phyloP scores from a whole-genome alignment of 129 eudicot species.

The Kitagawia praeruptora region DNA sequence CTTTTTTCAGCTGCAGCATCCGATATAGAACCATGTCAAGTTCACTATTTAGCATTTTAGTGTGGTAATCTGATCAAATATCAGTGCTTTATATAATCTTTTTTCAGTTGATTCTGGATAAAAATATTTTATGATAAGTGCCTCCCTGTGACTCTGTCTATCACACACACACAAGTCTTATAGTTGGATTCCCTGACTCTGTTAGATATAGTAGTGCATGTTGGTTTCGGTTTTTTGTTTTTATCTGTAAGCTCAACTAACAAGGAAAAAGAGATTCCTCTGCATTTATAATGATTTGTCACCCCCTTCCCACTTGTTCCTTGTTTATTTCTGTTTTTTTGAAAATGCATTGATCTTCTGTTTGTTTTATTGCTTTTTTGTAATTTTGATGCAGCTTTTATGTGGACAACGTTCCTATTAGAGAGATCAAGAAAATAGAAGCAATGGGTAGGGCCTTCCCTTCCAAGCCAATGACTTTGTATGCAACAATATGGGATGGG shows the following conservation, averaged over 20 bases:
- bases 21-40: neutral
- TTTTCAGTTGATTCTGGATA: neutral
- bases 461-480: conserved; percentile 85
- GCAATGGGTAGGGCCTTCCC: conserved; percentile 90
- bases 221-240: neutral
- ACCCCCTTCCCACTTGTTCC: conserved; percentile 5
- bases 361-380: neutral
- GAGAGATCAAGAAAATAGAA: conserved; percentile 70
- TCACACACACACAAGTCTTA: neutral
- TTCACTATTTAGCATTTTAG: neutral
- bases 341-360: neutral
- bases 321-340: neutral
- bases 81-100: neutral
- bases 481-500: conserved; percentile 96
- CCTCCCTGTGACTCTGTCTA: neutral
- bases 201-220: neutral
- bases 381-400: conserved; percentile 51
- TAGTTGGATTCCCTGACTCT: conserved; percentile 2
- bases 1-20: neutral
- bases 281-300: conserved; percentile 9
- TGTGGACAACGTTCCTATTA: conserved; percentile 75
- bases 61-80: neutral
- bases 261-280: conserved; percentile 9
- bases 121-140: neutral
- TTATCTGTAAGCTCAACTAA: neutral